Conservation (phyloP, 2,329 filamentous ascomycete genomes). For the Colletotrichum sp. region DNA sequence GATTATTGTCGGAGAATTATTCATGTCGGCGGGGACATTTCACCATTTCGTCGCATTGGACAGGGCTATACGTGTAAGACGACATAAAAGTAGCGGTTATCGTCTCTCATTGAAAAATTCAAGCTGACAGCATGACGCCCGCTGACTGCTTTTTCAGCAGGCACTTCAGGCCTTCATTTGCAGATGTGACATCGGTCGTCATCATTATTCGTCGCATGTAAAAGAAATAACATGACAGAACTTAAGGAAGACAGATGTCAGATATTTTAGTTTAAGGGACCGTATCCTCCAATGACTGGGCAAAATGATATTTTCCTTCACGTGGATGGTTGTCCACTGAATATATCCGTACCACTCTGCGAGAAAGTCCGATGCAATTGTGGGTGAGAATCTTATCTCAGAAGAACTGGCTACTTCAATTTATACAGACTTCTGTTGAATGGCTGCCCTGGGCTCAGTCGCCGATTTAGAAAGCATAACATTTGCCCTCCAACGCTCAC, state of each 20-base stretch:
- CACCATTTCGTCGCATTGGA: too few species aligned
- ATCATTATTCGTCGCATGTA: rapidly evolving
- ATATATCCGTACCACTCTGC: background rate
- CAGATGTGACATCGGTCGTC: background rate
- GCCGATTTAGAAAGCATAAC: rapidly evolving
- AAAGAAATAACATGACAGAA: background rate
- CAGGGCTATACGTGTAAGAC: background rate
- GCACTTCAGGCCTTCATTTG: background rate
- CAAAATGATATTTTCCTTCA: background rate
- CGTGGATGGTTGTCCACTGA: background rate
- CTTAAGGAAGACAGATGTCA: background rate
- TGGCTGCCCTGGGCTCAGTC: background rate
- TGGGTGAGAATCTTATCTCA: rapidly evolving
- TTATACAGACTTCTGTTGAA: background rate
- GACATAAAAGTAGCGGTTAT: background rate
- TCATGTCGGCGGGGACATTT: rapidly evolving
- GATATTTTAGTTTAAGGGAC: background rate
- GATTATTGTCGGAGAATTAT: background rate
- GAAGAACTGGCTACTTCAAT: background rate
- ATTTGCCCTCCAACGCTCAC: rapidly evolving
- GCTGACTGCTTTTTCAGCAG: background rate
- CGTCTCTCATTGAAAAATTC: background rate
- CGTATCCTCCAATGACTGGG: background rate
- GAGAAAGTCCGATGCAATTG: background rate
- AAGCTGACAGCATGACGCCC: background rate